Conservation (phyloP, 2,329 filamentous ascomycete genomes). For the Emydomyces testavorans region DNA sequence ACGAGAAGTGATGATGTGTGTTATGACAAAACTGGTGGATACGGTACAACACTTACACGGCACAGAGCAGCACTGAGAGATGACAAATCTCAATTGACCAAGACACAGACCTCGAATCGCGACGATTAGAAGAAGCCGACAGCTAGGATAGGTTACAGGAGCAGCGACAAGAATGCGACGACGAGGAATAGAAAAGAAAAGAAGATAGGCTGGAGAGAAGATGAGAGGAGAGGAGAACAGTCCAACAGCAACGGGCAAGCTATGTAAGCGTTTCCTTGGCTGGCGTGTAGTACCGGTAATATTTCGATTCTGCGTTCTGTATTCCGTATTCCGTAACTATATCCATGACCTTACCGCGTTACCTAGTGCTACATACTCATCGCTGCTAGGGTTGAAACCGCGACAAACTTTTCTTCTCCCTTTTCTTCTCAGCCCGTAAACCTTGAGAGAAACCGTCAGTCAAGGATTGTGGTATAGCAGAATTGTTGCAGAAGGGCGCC, state of each 20-base stretch:
- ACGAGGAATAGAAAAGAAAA: conserved; percentile 7
- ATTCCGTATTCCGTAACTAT: too few species aligned
- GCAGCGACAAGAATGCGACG: neutral
- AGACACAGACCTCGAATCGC: conserved; percentile 1
- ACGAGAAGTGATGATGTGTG: conserved; percentile 2
- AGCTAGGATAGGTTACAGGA: conserved; percentile 5
- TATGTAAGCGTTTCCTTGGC: conserved; percentile 12
- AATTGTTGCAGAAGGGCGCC: too few species aligned
- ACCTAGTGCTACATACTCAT: too few species aligned
- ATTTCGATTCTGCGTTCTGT: too few species aligned
- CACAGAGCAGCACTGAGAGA: neutral
- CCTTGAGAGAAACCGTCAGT: too few species aligned
- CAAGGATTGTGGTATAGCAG: too few species aligned
- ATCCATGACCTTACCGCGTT: too few species aligned
- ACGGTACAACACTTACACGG: neutral
- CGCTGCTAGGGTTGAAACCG: too few species aligned
- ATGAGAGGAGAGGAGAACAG: conserved; percentile 1
- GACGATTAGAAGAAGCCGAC: conserved; percentile 8
- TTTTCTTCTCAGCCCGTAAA: too few species aligned
- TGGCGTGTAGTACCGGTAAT: conserved; percentile 9
- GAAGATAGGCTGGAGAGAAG: neutral
- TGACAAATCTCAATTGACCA: too few species aligned
- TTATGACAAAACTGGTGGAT: too few species aligned
- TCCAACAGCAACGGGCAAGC: neutral
- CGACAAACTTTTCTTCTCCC: too few species aligned